Base-by-base conservation (phyloP, 768 basidiomycete genomes). In the Boletus sp. region DNA sequence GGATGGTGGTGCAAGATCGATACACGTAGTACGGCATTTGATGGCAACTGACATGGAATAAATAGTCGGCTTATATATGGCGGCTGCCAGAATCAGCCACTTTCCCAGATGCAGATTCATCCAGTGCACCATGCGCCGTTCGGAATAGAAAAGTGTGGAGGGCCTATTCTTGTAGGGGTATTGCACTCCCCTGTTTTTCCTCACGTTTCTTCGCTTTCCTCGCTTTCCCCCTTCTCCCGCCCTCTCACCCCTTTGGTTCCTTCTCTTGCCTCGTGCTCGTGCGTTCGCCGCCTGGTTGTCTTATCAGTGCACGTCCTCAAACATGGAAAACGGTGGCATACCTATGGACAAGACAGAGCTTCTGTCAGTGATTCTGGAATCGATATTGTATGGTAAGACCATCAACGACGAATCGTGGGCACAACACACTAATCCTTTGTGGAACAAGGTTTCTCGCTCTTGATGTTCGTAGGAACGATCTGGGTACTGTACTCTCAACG, bases 381-480 rank as follows among this genome's bases (percentile, higher is more conserved):
- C 36, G 10, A 46, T 58, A 24, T 51, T 63, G 36, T 58, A 58
- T 46, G 62, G 62, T 61, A 37, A 47, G 58, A 35, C 11, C 10
- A 5, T 33, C n/a, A 7, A 3, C 11, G 5, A 41, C 28, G 1
- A 12, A 51, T 36, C 17, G 8, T 53, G 7, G 18, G 32, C 1
- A 36, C 51, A 35, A 6, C 6, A 30, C 50, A 24, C 39, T 39
- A 18, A 42, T 20, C 1, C 2, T 11, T 28, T n/a, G 0, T 20
- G 4, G 10, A 4, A 9, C 14, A 47, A 74, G 73, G 72, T 3
- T 72, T 72, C 58, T 74, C 71, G 2, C 10, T 72, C 11, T 41
- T 72, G n/a, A 72, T 74, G 73, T 74, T 71, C 51, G 64, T 67
- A 6, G 63, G 55, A 10, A 72, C 72, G 1, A 49, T 73, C 2